Evolutionary conservation across 176 grass and related monocot species (phyloP).

Genomic region (Pontederia paniculata): DNA sequence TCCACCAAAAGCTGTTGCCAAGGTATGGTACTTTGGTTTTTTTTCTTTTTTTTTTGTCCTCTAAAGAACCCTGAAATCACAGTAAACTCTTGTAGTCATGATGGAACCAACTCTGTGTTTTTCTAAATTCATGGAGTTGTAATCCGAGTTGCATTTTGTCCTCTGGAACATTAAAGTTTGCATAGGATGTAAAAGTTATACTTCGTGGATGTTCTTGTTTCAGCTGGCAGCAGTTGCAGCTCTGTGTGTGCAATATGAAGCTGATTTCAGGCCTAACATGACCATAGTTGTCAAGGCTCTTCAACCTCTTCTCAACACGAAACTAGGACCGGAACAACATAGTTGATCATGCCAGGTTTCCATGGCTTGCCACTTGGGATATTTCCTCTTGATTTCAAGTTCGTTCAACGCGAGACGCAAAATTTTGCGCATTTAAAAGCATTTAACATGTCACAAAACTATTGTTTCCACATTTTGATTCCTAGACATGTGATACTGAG

Average conservation of each 20-base stretch:
- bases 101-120: neutral
- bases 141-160: neutral
- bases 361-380: too few species aligned
- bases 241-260: slow-evolving; percentile 15
- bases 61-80: neutral
- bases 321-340: slow-evolving; percentile 1
- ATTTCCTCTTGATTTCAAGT: too few species aligned
- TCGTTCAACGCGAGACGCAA: too few species aligned
- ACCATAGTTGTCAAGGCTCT: slow-evolving; percentile 15
- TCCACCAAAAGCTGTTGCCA: slow-evolving; percentile 86
- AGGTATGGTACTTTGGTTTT: slow-evolving; percentile 24
- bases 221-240: slow-evolving; percentile 20
- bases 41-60: neutral
- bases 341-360: neutral
- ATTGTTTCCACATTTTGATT: too few species aligned
- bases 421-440: too few species aligned
- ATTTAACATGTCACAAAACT: too few species aligned
- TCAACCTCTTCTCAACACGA: slow-evolving; percentile 15
- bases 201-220: neutral
- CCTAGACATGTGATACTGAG: too few species aligned
- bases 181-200: neutral
- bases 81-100: neutral
- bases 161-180: too few species aligned
- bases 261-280: slow-evolving; percentile 18
- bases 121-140: too few species aligned